Conservation (phyloP, 495 filamentous ascomycete genomes). For the Umbilicaria muhlenbergii region DNA sequence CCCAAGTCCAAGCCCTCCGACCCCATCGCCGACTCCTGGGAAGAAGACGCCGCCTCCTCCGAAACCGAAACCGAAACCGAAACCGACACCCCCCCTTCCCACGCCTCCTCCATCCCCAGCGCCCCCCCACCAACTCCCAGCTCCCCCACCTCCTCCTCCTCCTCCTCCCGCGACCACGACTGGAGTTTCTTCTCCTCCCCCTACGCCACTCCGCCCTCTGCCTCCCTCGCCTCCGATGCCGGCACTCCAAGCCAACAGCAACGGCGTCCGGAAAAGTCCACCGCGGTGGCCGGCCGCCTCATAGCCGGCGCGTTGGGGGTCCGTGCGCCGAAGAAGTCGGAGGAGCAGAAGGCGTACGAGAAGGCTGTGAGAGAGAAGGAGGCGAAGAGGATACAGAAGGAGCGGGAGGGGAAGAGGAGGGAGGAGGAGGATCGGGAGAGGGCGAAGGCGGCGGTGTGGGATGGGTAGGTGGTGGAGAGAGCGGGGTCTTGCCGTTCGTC, state of each 20-base stretch:
- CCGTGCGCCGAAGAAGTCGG: conserved; percentile 60
- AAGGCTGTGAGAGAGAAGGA: conserved; percentile 71
- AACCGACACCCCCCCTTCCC: conserved; percentile 13
- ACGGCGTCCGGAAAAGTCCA: conserved; percentile 73
- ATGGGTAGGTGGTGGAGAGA: conserved; percentile 33
- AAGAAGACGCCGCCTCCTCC: conserved; percentile 45
- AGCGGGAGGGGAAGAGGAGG: conserved; percentile 47
- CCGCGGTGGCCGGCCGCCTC: conserved; percentile 75
- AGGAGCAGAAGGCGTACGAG: conserved; percentile 84
- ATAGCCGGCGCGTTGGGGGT: conserved; percentile 83
- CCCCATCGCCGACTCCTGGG: conserved; percentile 67
- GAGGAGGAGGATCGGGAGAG: conserved; percentile 52
- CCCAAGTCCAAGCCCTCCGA: conserved; percentile 22
- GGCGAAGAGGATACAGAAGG: conserved; percentile 56
- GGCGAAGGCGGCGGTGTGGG: conserved; percentile 67
- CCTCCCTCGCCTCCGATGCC: conserved; percentile 14
- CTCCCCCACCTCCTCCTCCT: conserved; percentile 30
- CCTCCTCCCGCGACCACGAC: conserved; percentile 12
- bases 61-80: conserved; percentile 18
- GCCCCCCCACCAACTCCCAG: conserved; percentile 47
- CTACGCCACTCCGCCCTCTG: conserved; percentile 10
- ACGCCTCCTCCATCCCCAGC: conserved; percentile 21
- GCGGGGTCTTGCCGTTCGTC: too few relatives aligned
- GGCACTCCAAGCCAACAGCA: conserved; percentile 10
- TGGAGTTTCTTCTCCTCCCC: conserved; percentile 15